phyloP scores from a whole-genome alignment of 176 grass and related monocot genomes.

The Aechmea fasciata region DNA sequence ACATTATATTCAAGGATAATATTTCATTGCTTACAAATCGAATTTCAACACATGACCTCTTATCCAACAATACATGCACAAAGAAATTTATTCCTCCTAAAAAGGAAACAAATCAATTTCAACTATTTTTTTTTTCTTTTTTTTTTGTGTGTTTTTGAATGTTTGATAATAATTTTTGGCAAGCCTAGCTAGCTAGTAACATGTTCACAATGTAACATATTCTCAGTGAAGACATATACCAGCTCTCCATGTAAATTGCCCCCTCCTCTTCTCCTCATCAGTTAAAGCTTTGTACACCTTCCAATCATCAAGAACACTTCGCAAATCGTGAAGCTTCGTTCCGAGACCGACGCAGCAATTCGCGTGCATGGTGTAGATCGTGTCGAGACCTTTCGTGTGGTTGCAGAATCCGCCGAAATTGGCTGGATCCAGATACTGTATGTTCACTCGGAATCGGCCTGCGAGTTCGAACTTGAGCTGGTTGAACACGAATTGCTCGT shows the following conservation, averaged over 20 bases:
- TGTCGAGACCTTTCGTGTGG: conserved; percentile 39
- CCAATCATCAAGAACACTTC: conserved; percentile 43
- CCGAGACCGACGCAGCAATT: conserved; percentile 62
- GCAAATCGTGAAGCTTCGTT: conserved; percentile 46
- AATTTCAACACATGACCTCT: too few species aligned
- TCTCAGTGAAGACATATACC: conserved; percentile 46
- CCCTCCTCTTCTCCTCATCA: conserved; percentile 17
- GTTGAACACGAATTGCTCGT: conserved; percentile 82
- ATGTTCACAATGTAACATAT: not conserved
- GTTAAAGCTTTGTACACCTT: conserved; percentile 40
- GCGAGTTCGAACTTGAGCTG: conserved; percentile 45
- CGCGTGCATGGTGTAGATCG: conserved; percentile 79
- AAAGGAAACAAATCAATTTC: too few species aligned
- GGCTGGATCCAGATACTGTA: conserved; percentile 39
- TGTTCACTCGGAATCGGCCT: conserved; percentile 15
- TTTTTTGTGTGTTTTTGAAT: too few species aligned
- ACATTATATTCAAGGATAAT: too few species aligned
- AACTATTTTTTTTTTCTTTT: too few species aligned
- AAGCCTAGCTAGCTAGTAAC: too few species aligned
- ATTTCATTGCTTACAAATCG: too few species aligned
- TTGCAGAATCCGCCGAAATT: conserved; percentile 56
- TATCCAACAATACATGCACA: too few species aligned
- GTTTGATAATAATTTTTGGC: too few species aligned
- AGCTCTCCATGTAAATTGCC: conserved; percentile 35
- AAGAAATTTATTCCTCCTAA: too few species aligned